Evolutionary conservation across 495 filamentous ascomycete genomes (phyloP).

Genomic region (Annulohypoxylon maeteangense): DNA sequence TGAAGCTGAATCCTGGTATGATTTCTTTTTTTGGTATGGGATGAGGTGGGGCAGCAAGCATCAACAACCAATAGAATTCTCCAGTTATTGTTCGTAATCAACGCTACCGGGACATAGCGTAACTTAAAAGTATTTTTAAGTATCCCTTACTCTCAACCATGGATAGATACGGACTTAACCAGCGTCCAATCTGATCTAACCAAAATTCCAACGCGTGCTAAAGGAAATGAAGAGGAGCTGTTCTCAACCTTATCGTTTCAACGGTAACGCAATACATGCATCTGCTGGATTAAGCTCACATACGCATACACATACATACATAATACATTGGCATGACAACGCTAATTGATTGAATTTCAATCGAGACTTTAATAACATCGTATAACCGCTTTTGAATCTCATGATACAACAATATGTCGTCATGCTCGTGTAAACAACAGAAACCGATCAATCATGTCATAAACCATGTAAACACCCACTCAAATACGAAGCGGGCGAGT

Average conservation of each 20-base stretch:
- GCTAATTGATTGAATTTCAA: background rate
- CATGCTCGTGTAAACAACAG: conserved; percentile 25
- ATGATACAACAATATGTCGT: conserved; percentile 9
- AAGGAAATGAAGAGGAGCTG: conserved; percentile 16
- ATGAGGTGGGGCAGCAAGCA: background rate
- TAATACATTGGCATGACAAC: background rate
- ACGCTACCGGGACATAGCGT: conserved; percentile 8
- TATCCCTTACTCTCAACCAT: conserved; percentile 4
- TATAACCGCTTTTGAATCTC: background rate
- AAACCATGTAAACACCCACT: conserved; percentile 4
- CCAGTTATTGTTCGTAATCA: conserved; percentile 29
- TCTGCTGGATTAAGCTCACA: background rate
- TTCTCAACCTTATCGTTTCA: conserved; percentile 19
- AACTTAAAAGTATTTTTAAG: conserved; percentile 18
- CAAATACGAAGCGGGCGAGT: conserved; percentile 26
- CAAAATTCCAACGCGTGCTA: conserved; percentile 16
- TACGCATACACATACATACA: background rate
- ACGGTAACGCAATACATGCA: background rate
- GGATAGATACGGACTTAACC: background rate
- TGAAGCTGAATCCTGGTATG: conserved; percentile 27
- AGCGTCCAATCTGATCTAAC: conserved; percentile 20
- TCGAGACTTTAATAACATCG: conserved; percentile 12
- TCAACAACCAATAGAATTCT: background rate
- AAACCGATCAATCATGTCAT: conserved; percentile 9
- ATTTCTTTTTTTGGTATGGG: conserved; percentile 40